Percentiles rank a stretch among this genome's conserved stretches.
Conservation (phyloP, 1,284 basidiomycete genomes). For the Boletellus deceptivus region DNA sequence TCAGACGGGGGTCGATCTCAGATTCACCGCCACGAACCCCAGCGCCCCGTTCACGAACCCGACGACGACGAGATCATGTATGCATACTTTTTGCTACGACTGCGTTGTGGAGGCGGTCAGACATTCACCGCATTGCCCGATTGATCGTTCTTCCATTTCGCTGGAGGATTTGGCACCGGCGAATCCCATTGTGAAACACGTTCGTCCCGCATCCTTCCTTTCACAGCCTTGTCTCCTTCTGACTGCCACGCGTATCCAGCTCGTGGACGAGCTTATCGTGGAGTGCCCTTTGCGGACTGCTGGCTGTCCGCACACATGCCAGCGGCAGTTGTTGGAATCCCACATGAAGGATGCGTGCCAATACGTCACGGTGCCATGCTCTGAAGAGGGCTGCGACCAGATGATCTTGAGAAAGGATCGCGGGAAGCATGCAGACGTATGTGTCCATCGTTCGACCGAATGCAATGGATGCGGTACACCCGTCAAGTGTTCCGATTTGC, state of each 20-base stretch:
- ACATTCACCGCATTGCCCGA: constrained; percentile 71
- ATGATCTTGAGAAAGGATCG: constrained; percentile 45
- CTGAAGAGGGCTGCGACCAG: constrained; percentile 45
- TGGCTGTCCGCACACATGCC: constrained; percentile 66
- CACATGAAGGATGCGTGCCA: constrained; percentile 66
- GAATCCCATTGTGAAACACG: constrained; percentile 70
- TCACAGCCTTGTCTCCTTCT: constrained; percentile 19
- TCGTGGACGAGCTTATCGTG: constrained; percentile 81
- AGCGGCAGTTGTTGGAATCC: constrained; percentile 64
- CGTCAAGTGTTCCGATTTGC: constrained; percentile 35
- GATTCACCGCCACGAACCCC: constrained; percentile 4
- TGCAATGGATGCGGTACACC: constrained; percentile 39
- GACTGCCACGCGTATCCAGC: constrained; percentile 41
- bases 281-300: constrained; percentile 59
- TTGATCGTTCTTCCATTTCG: constrained; percentile 69
- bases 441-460: constrained; percentile 35
- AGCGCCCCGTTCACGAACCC: constrained; percentile 77
- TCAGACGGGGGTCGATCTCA: neutral
- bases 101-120: constrained; percentile 70
- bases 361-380: constrained; percentile 56
- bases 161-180: constrained; percentile 55
- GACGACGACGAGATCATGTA: constrained; percentile 67
- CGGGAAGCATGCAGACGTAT: constrained; percentile 36
- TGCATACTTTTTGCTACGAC: constrained; percentile 80
- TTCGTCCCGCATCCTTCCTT: constrained; percentile 38